Evolutionary conservation across 768 basidiomycete genomes (phyloP).

Genomic region (Rhizopogon vesiculosus): DNA sequence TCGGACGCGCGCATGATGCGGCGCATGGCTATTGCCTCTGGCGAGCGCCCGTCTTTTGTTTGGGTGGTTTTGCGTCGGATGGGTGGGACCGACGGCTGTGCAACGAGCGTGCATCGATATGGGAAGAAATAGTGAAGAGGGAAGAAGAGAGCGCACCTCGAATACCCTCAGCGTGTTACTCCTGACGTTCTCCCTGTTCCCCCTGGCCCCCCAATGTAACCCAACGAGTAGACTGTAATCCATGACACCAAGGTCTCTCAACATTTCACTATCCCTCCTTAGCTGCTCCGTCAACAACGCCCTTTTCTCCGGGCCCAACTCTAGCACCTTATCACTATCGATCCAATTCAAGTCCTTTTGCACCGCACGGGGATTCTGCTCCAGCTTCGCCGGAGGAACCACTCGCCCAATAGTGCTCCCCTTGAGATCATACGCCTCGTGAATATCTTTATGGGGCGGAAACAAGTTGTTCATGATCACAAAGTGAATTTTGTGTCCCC

Average conservation of each 20-base stretch:
- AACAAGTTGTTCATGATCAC: constrained; percentile 99
- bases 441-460: constrained; percentile 94
- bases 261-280: constrained; percentile 77
- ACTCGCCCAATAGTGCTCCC: constrained; percentile 87
- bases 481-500: constrained; percentile 94
- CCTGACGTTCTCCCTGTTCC: constrained; percentile 89
- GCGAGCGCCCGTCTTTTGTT: constrained; percentile 49
- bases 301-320: constrained; percentile 94
- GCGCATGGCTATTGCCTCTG: constrained; percentile 81
- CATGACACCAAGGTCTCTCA: constrained; percentile 86
- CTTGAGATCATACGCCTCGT: constrained; percentile 97
- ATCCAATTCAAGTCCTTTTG: constrained; percentile 99
- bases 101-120: constrained; percentile 1
- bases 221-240: constrained; percentile 95
- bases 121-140: background rate
- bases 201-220: constrained; percentile 86
- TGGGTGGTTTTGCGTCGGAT: constrained; percentile 59
- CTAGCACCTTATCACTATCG: constrained; percentile 65
- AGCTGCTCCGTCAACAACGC: constrained; percentile 90
- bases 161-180: constrained; percentile 90
- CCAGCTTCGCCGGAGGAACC: constrained; percentile 78
- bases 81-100: constrained; percentile 65
- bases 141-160: constrained; percentile 51
- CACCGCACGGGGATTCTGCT: constrained; percentile 79
- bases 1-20: constrained; percentile 83